Base-by-base conservation (phyloP, 306 rosid species). In the Adenanthera pavonina region DNA sequence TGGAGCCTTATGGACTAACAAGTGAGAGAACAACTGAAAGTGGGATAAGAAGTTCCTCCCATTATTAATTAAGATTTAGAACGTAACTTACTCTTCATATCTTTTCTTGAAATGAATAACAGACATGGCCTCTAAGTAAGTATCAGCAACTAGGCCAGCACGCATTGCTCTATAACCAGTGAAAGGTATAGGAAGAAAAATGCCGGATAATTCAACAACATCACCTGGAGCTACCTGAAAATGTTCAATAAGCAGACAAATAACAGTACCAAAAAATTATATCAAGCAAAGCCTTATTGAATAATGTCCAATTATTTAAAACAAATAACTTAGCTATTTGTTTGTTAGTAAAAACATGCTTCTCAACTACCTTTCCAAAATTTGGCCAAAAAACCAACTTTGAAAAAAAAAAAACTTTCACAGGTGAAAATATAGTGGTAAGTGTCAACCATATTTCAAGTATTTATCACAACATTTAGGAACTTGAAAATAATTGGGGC, bases 51-150 rank as follows among this genome's bases (percentile, higher is more conserved):
- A 59, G 77, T 51, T 34, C 64, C 36, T 30, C 60, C 36, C 54
- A 68, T 61, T 72, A 47, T 74, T 59, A 62, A 82, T 57, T 36
- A 48, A 74, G 59, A 76, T 54, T 65, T 52, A 48, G 68, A 84
- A 79, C 69, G 64, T 44, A 76, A 67, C 98, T 88, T 86, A 93
- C 99, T 95, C 99, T 86, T 95, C 98, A 73, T 95, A 95, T 95
- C 88, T 89, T 86, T 92, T 95, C 97, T 95, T 95, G 84, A 89
- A 91, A 87, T 95, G 99, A 67, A 87, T 82, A 47, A 95, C 88
- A 77, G 99, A 95, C 99, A 93, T 95, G 87, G 96, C 96, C 85
- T 95, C 99, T 88, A 95, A 84, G 91, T 88, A 95, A 46, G 99
- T 95, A 78, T 95, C 99, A 54, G 99, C 98, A 85, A 95, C 97